phyloP scores from a whole-genome alignment of 106 monocot genomes.

The Allium cepa region DNA sequence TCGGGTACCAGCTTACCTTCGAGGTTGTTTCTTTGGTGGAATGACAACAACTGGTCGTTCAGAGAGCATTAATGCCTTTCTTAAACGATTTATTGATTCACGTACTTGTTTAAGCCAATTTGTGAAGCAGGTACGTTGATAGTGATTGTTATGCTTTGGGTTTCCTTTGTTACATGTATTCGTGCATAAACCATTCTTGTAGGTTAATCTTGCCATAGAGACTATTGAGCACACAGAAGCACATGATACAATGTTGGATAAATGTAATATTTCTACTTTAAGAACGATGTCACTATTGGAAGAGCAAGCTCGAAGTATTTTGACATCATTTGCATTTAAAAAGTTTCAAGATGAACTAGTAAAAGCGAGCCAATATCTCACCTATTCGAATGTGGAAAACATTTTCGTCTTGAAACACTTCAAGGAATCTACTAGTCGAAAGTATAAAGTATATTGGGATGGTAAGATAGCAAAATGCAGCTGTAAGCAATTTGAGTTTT shows the following conservation, averaged over 20 bases:
- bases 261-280: neutral
- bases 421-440: neutral
- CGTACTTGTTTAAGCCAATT: neutral
- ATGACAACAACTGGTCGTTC: constrained; percentile 2
- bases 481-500: constrained; percentile 8
- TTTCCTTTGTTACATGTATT: neutral
- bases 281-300: constrained; percentile 7
- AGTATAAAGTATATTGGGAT: neutral
- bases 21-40: neutral
- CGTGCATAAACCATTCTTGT: neutral
- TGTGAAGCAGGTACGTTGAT: neutral
- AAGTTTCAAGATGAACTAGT: constrained; percentile 2
- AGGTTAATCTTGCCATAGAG: neutral
- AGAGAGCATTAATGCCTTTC: constrained; percentile 1
- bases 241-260: neutral
- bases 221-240: neutral
- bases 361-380: constrained; percentile 1
- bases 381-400: neutral
- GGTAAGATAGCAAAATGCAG: neutral
- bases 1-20: constrained; percentile 1
- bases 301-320: constrained; percentile 1
- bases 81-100: neutral
- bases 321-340: neutral
- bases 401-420: neutral
- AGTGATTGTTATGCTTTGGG: too few relatives aligned